Percentiles rank a stretch among this genome's conserved stretches.
Conservation (phyloP, 2,329 filamentous ascomycete species). For the Bertia moriformis region DNA sequence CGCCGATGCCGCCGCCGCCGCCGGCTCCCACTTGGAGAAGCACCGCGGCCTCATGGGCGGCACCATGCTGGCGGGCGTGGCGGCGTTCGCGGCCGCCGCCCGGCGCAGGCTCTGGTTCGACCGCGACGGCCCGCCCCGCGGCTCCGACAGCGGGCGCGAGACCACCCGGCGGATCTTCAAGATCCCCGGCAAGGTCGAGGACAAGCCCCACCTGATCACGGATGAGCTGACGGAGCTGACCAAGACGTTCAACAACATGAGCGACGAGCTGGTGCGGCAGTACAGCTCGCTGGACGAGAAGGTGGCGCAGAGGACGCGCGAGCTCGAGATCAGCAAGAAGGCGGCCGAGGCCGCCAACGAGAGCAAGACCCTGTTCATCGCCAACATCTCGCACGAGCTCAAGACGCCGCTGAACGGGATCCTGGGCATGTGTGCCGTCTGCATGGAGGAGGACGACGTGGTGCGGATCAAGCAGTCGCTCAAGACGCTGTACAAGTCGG, state of each 20-base stretch:
- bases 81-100: conserved; percentile 4
- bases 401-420: conserved; percentile 95
- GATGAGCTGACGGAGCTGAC: conserved; percentile 79
- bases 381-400: conserved; percentile 76
- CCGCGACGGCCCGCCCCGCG: conserved; percentile 8
- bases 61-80: conserved; percentile 1
- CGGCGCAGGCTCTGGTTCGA: conserved; percentile 5
- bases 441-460: conserved; percentile 79
- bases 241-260: conserved; percentile 83
- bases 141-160: conserved; percentile 17
- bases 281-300: conserved; percentile 74
- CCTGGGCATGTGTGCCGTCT: conserved; percentile 70
- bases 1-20: conserved; percentile 25
- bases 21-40: conserved; percentile 24
- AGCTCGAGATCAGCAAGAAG: conserved; percentile 79
- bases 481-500: conserved; percentile 78
- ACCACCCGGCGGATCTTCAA: conserved; percentile 49
- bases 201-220: conserved; percentile 59
- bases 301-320: conserved; percentile 66
- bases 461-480: conserved; percentile 67
- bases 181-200: conserved; percentile 70
- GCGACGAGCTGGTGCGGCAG: conserved; percentile 74
- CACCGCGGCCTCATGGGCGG: conserved; percentile 7
- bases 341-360: conserved; percentile 79
- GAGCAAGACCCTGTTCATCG: conserved; percentile 94